Evolutionary conservation across 805 yeast genomes (phyloP).

Genomic region (Kodamaea restingae): DNA sequence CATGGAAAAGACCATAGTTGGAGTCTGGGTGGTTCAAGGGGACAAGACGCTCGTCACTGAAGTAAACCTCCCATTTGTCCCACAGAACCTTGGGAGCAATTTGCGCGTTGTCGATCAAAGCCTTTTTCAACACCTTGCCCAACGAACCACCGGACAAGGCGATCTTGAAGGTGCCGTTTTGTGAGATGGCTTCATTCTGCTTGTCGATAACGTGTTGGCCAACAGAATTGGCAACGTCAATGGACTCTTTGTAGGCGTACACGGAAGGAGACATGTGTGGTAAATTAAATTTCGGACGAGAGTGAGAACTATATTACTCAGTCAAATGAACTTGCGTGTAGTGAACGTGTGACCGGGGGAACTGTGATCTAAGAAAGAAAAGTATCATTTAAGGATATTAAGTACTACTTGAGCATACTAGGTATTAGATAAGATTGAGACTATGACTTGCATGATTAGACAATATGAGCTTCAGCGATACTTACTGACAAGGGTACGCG

Average conservation of each 20-base stretch:
- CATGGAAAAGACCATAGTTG: slow-evolving; percentile 76
- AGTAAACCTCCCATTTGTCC: slow-evolving; percentile 75
- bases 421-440: no score
- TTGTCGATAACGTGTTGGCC: slow-evolving; percentile 57
- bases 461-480: no score
- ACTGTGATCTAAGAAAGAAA: no score
- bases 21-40: slow-evolving; percentile 80
- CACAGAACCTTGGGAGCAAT: slow-evolving; percentile 50
- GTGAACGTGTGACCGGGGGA: no score
- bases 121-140: slow-evolving; percentile 65
- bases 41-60: slow-evolving; percentile 89
- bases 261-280: slow-evolving; percentile 39
- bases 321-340: no score
- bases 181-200: slow-evolving; percentile 59
- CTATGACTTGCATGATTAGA: no score
- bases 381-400: no score
- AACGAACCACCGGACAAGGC: slow-evolving; percentile 93
- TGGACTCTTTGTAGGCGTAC: slow-evolving; percentile 49
- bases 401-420: no score
- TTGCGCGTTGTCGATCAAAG: slow-evolving; percentile 56
- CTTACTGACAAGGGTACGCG: no score
- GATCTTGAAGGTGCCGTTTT: slow-evolving; percentile 50
- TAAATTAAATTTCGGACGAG: no score
- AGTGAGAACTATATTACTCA: no score
- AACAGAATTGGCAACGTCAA: slow-evolving; percentile 60